Percentiles rank a stretch among this genome's conserved stretches.
phyloP scores from a whole-genome alignment of 306 rosid species.

The Prunus armeniaca region DNA sequence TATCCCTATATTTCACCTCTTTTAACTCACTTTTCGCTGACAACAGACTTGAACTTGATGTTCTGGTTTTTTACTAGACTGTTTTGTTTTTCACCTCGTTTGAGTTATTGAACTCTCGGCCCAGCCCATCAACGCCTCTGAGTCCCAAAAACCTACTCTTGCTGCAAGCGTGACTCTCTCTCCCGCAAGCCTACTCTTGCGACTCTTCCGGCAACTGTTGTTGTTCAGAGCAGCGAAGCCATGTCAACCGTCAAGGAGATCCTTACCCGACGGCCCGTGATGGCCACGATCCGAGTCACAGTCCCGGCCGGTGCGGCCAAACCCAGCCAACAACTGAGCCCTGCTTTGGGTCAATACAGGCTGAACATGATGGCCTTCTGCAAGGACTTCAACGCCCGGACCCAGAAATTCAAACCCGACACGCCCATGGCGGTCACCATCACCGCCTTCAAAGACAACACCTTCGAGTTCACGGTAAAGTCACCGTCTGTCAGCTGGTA shows the following conservation, averaged over 20 bases:
- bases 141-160: no score
- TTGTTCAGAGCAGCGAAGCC: not conserved
- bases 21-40: no score
- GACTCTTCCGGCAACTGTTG: no score
- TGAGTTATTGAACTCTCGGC: no score
- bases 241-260: constrained; percentile 79
- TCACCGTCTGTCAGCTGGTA: constrained; percentile 77
- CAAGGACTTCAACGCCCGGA: constrained; percentile 86
- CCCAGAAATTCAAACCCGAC: constrained; percentile 72
- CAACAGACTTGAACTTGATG: no score
- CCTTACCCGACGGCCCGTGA: constrained; percentile 59
- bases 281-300: constrained; percentile 69
- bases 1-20: no score
- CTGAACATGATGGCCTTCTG: constrained; percentile 89
- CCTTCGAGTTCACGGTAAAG: constrained; percentile 73
- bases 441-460: constrained; percentile 84
- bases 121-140: no score
- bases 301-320: constrained; percentile 76
- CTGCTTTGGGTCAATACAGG: constrained; percentile 78
- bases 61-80: no score
- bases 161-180: no score
- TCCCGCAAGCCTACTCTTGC: not conserved
- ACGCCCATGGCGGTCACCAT: constrained; percentile 81
- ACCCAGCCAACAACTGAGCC: constrained; percentile 67
- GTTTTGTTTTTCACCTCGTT: no score